phyloP scores from a whole-genome alignment of 2,329 filamentous ascomycete genomes.

The Sphaerulina musiva region DNA sequence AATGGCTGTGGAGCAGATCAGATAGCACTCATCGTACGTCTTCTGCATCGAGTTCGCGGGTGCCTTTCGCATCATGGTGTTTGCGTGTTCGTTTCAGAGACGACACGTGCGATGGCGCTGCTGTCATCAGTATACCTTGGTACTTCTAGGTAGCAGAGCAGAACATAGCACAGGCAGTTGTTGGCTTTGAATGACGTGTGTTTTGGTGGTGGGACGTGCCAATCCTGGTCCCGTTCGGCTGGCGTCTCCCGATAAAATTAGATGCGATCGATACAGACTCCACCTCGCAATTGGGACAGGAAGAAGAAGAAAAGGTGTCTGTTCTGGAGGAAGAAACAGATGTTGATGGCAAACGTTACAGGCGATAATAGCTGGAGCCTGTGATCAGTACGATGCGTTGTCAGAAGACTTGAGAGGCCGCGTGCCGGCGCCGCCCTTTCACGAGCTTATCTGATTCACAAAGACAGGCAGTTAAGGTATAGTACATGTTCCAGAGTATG shows the following conservation, averaged over 20 bases:
- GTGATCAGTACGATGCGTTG: constrained; percentile 20
- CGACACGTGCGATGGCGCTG: no score
- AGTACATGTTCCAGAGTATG: constrained; percentile 25
- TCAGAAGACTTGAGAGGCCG: constrained; percentile 11
- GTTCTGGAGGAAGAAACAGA: neutral
- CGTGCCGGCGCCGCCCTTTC: constrained; percentile 8
- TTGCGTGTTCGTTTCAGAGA: neutral
- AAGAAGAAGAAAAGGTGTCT: neutral
- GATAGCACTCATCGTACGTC: constrained; percentile 93
- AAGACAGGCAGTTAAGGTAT: constrained; percentile 17
- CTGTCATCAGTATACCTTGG: no score
- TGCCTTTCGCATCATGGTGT: constrained; percentile 42
- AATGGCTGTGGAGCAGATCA: constrained; percentile 89
- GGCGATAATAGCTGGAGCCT: constrained; percentile 21
- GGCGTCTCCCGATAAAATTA: no score
- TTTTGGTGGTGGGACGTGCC: no score
- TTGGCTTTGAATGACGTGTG: no score
- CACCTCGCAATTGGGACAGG: neutral
- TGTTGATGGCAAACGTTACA: neutral
- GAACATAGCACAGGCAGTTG: no score
- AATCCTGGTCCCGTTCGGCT: no score
- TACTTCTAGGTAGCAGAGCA: no score
- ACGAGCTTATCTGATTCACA: constrained; percentile 16
- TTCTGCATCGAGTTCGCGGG: constrained; percentile 76
- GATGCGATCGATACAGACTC: neutral